These are phyloP conservation scores for Linum trigynum DNA, from an alignment of 345 rosid species.

Conservation along the genomic window DNA sequence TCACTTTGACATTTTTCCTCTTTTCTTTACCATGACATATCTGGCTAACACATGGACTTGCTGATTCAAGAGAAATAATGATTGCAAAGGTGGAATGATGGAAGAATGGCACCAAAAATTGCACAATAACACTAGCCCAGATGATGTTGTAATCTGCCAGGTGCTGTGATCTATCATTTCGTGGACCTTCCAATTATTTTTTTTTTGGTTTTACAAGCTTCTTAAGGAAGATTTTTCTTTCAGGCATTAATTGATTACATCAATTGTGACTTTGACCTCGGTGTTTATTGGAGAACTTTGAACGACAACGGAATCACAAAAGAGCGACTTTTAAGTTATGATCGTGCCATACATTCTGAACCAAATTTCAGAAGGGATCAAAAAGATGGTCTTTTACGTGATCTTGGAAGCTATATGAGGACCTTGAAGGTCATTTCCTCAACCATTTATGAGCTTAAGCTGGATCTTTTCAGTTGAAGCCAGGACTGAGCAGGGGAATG, in stretches of 20 bases:
- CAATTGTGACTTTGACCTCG: slow-evolving; percentile 63
- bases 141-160: slow-evolving; percentile 96
- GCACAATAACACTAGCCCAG: slow-evolving; percentile 99
- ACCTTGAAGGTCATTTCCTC: slow-evolving; percentile 69
- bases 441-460: slow-evolving; percentile 12
- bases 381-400: slow-evolving; percentile 77
- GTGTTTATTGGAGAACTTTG: slow-evolving; percentile 94
- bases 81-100: slow-evolving; percentile 98
- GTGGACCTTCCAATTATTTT: slow-evolving; percentile 3
- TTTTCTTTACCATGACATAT: slow-evolving; percentile 7
- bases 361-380: slow-evolving; percentile 77
- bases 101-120: slow-evolving; percentile 99
- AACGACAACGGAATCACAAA: slow-evolving; percentile 87
- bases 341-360: slow-evolving; percentile 84
- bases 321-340: slow-evolving; percentile 91
- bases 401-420: slow-evolving; percentile 91
- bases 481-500: not conserved
- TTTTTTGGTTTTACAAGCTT: not conserved
- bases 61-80: slow-evolving; percentile 66
- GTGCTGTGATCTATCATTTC: slow-evolving; percentile 30
- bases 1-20: slow-evolving; percentile 10
- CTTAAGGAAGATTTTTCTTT: slow-evolving; percentile 18
- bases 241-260: slow-evolving; percentile 87
- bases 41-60: slow-evolving; percentile 3
- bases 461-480: slow-evolving; percentile 1